Evolutionary conservation across 1,139 yeast genomes (phyloP).

Genomic region (Chernovozyma sophiae-reginae): DNA sequence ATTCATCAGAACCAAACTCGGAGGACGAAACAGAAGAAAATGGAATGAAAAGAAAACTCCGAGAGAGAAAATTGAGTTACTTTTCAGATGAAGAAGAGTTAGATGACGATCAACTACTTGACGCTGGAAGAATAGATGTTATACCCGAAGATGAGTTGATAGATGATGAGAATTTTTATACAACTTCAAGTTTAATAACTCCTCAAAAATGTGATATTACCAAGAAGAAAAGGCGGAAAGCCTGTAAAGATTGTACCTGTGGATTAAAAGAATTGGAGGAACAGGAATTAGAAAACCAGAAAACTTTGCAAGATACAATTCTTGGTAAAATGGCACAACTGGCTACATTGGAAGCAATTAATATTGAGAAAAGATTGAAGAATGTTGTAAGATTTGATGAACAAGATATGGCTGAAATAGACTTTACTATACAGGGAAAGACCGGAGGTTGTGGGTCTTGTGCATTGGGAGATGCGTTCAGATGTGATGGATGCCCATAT

Average conservation of each 20-base stretch:
- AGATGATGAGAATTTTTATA: constrained; percentile 14
- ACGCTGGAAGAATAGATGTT: constrained; percentile 36
- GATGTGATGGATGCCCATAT: constrained; percentile 98
- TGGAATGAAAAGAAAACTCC: constrained; percentile 41
- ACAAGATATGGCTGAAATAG: constrained; percentile 79
- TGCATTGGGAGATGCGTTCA: constrained; percentile 93
- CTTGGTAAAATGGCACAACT: constrained; percentile 48
- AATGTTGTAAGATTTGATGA: constrained; percentile 53
- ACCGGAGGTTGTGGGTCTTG: constrained; percentile 97
- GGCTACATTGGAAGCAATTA: constrained; percentile 50
- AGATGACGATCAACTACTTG: constrained; percentile 44
- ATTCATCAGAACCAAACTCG: constrained; percentile 34
- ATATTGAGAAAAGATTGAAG: constrained; percentile 47
- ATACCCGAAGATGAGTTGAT: constrained; percentile 45
- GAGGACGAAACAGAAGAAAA: constrained; percentile 32
- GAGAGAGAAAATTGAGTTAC: constrained; percentile 44
- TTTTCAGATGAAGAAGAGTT: constrained; percentile 44
- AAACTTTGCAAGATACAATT: constrained; percentile 41
- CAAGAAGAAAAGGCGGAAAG: constrained; percentile 63
- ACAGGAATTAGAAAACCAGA: constrained; percentile 46
- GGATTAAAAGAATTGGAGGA: constrained; percentile 85
- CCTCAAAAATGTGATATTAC: constrained; percentile 49
- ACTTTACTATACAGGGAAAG: constrained; percentile 92
- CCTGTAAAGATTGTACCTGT: constrained; percentile 97
- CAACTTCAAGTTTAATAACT: constrained; percentile 32